Conservation (phyloP, 176 grass and related monocot species). For the Cenchrus purpureus region DNA sequence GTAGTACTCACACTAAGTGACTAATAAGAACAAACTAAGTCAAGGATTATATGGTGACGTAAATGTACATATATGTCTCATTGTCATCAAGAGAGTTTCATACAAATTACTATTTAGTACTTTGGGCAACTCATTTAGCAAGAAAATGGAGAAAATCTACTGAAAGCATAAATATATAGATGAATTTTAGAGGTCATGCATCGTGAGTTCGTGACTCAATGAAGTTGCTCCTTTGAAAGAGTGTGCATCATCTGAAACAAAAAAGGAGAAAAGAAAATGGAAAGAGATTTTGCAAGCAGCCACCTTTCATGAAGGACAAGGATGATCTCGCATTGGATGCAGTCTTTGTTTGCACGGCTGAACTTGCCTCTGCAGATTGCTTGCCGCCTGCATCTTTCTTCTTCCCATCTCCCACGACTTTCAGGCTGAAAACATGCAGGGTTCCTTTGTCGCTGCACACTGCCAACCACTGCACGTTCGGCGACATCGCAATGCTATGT, state of each 20-base stretch:
- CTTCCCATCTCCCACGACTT: slow-evolving; percentile 12
- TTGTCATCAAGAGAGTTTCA: neutral
- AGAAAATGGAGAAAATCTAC: neutral
- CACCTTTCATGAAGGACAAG: slow-evolving; percentile 77
- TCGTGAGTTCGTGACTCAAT: neutral
- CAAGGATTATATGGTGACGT: neutral
- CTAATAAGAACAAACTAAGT: neutral
- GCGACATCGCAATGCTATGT: slow-evolving; percentile 75
- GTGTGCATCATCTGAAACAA: neutral
- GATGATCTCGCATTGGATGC: slow-evolving; percentile 64
- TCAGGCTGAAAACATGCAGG: slow-evolving; percentile 77
- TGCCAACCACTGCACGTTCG: slow-evolving; percentile 66
- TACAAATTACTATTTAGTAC: neutral
- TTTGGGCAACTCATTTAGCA: neutral
- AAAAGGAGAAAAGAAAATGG: neutral
- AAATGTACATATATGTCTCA: neutral
- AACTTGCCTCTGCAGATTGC: slow-evolving; percentile 29
- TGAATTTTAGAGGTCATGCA: neutral
- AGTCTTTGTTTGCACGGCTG: slow-evolving; percentile 36
- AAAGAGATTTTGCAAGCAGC: neutral
- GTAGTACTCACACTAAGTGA: neutral
- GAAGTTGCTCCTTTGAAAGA: no score
- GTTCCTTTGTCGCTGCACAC: slow-evolving; percentile 83
- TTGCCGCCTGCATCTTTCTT: slow-evolving; percentile 40
- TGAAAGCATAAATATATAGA: neutral